Base-by-base conservation (phyloP, 768 basidiomycete genomes). In the Dioszegia crocea region DNA sequence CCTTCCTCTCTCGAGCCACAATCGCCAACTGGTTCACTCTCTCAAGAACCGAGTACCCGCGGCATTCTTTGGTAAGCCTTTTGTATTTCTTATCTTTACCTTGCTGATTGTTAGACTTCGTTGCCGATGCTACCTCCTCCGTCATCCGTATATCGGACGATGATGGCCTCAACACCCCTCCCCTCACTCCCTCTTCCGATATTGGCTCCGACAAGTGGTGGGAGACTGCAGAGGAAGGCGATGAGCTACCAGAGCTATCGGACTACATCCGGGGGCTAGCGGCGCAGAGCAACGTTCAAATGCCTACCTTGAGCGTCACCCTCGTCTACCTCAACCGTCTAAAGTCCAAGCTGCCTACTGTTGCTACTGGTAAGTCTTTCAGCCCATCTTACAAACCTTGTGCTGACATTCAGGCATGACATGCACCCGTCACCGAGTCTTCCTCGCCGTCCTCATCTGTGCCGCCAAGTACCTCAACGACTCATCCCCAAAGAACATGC, bases 391-490 rank as follows among this genome's bases (percentile, higher is more conserved):
- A 44, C 12, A 12, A 11, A 12, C 14, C n/a, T 45, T 8, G 9
- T 9, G 47, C 59, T 61, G 62, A 63, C 38, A 24, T 4, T 41
- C 59, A 81, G 82, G 91, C 47, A 86, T 91, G 81, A 84, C 88
- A 23, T 96, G 91, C 77, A 94, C 94, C 21, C 84, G 91, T 33
- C 94, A 98, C 73, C 86, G 94, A 47, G 87, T 99, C 52, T 97
- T 99, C 79, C 83, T 99, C 66, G 94, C 94, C 23, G 87, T 89
- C 0, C 86, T 99, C 67, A 97, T 99, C 77, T 88, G 91, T 40
- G 86, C 94, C 23, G 88, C 91, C 62, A 99, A 99, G 79, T 97
- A 97, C 78, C 85, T 97, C 73, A 96, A 99, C 78, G 91, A 93
- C 78, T 88, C 88, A n/a, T 73, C 73, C 6, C 74, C 73, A 43